A percentile compares a stretch with the other conserved stretches of the same genome.
Conservation (phyloP, 208 protist species). For the Porcisia hertigi region DNA sequence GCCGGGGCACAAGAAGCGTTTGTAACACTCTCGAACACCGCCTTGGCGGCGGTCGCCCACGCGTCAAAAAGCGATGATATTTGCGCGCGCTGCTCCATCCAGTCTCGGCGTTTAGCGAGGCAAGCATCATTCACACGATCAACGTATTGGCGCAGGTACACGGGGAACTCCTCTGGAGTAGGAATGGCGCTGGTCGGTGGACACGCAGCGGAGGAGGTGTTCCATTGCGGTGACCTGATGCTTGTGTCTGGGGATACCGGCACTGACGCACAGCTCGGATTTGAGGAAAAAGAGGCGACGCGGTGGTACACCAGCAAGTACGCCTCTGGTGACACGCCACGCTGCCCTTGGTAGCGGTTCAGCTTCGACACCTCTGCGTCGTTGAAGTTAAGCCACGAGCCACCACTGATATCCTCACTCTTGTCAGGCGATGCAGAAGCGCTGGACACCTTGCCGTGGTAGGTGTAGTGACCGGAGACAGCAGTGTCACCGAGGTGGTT, state of each 20-base stretch:
- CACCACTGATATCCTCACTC: background rate
- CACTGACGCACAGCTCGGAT: constrained; percentile 15
- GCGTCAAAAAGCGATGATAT: constrained; percentile 19
- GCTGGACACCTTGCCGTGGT: constrained; percentile 55
- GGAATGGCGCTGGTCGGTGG: constrained; percentile 17
- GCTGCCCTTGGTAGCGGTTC: constrained; percentile 44
- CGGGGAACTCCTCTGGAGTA: constrained; percentile 39
- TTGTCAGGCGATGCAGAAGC: background rate
- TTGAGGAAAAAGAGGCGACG: constrained; percentile 17
- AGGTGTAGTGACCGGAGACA: constrained; percentile 82
- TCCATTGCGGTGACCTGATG: background rate
- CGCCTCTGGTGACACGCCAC: constrained; percentile 48
- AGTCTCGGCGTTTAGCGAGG: constrained; percentile 25
- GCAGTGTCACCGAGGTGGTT: constrained; percentile 75
- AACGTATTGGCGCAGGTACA: constrained; percentile 44
- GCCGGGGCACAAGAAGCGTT: constrained; percentile 3
- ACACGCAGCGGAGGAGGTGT: background rate
- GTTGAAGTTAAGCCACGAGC: constrained; percentile 72
- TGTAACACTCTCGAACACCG: constrained; percentile 29
- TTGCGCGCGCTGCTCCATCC: constrained; percentile 23
- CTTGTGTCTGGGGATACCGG: background rate
- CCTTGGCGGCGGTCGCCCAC: constrained; percentile 36
- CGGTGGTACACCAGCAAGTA: constrained; percentile 82
- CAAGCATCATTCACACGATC: constrained; percentile 36
- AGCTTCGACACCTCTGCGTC: constrained; percentile 59